These are phyloP conservation scores for Chlorella sp. DNA, from an alignment of 139 green algal species.

Conservation along the genomic window DNA sequence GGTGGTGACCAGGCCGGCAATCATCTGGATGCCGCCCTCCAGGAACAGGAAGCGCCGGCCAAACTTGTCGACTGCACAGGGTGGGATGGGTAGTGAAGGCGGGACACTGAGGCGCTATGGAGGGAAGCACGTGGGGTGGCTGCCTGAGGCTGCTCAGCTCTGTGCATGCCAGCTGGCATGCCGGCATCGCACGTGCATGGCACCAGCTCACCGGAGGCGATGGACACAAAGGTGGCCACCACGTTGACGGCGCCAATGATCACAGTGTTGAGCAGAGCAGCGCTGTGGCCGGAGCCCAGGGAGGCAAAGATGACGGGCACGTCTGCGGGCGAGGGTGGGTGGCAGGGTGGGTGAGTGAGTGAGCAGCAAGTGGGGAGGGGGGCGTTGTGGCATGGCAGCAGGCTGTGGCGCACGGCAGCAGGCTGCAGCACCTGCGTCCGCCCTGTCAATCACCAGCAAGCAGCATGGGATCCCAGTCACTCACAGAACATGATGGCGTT, in stretches of 20 bases:
- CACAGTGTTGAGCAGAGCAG: conserved; percentile 63
- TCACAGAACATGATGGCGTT: conserved; percentile 72
- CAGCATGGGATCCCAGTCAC: background rate
- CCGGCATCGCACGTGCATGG: no score
- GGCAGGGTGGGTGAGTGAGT: no score
- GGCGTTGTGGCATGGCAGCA: no score
- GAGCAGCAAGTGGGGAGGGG: no score
- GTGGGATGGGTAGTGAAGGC: no score
- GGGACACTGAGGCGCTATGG: no score
- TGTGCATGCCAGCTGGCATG: no score
- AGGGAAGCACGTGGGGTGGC: no score
- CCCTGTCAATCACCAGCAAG: no score
- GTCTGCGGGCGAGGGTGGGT: conserved; percentile 13
- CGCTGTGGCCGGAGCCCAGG: conserved; percentile 32
- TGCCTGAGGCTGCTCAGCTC: no score
- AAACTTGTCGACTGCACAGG: conserved; percentile 66
- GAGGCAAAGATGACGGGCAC: conserved; percentile 58
- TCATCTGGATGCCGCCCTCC: conserved; percentile 70
- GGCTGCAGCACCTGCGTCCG: background rate
- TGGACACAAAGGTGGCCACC: conserved; percentile 60
- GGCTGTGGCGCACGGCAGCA: background rate
- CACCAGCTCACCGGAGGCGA: no score
- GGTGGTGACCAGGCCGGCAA: conserved; percentile 45
- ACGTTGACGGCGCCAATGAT: conserved; percentile 71
- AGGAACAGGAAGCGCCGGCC: conserved; percentile 64